phyloP scores from a whole-genome alignment of 2,329 filamentous ascomycete genomes.

The Colletotrichum simmondsii region DNA sequence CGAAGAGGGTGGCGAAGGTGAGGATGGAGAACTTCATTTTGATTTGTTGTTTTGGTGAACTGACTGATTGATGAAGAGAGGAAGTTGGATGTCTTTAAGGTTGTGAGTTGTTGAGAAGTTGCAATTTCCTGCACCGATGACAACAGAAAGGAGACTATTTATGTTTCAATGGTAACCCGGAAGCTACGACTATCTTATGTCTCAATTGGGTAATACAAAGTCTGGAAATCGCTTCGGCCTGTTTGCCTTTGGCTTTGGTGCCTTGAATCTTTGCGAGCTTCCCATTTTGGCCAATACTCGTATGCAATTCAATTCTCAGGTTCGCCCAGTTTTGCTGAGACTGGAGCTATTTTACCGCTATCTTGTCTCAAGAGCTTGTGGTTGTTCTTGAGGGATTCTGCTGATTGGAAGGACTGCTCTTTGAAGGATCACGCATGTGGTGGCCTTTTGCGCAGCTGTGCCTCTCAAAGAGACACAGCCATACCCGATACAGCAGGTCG shows the following conservation, averaged over 20 bases:
- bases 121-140: neutral
- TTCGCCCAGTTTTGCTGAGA: neutral
- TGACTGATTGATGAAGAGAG: neutral
- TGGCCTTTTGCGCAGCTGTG: neutral
- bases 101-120: neutral
- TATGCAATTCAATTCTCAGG: neutral
- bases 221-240: neutral
- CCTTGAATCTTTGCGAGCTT: neutral
- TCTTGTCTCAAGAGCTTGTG: neutral
- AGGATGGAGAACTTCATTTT: slow-evolving; percentile 23
- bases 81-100: neutral
- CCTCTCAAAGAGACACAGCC: neutral
- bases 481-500: slow-evolving; percentile 19
- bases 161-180: neutral
- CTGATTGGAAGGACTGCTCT: neutral
- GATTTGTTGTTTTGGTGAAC: neutral
- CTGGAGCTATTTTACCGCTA: neutral
- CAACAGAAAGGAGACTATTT: neutral
- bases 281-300: neutral
- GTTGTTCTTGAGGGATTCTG: neutral
- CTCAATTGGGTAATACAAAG: neutral
- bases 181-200: neutral
- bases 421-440: neutral
- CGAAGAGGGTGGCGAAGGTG: slow-evolving; percentile 2
- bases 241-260: too few relatives aligned